Evolutionary conservation across 495 filamentous ascomycete genomes (phyloP).

Genomic region (Xylaria sp.): DNA sequence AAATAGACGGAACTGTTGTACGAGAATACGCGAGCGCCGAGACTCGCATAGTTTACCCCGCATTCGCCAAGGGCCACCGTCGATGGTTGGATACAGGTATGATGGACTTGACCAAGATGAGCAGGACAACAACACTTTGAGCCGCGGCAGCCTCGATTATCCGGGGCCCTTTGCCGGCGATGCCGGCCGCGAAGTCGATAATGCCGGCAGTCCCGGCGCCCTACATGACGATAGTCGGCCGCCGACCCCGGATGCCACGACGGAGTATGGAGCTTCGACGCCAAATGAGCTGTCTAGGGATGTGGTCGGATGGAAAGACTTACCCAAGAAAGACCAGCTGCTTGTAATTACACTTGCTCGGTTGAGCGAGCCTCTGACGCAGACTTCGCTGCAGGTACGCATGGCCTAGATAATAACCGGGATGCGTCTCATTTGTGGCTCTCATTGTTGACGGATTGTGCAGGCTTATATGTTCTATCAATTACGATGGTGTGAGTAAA

Average conservation of each 20-base stretch:
- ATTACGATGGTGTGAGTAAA: slow-evolving; percentile 63
- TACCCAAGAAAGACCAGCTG: slow-evolving; percentile 79
- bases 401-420: not conserved
- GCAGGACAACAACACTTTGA: not conserved
- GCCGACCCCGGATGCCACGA: not conserved
- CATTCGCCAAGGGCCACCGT: not conserved
- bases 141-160: not conserved
- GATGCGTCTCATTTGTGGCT: not conserved
- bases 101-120: slow-evolving; percentile 3
- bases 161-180: not conserved
- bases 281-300: slow-evolving; percentile 20
- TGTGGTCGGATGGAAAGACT: slow-evolving; percentile 68
- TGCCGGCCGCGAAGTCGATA: not conserved
- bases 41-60: slow-evolving; percentile 1
- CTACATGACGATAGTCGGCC: not conserved
- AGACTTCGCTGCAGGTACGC: slow-evolving; percentile 71
- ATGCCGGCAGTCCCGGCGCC: not conserved
- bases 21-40: not conserved
- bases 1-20: not conserved
- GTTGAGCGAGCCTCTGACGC: slow-evolving; percentile 78
- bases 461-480: slow-evolving; percentile 80
- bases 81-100: slow-evolving; percentile 7
- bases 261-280: not conserved
- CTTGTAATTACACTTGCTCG: slow-evolving; percentile 75
- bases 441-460: slow-evolving; percentile 27